Evolutionary conservation across 2,329 filamentous ascomycete genomes (phyloP).

Genomic region (Biscogniauxia mediterranea): DNA sequence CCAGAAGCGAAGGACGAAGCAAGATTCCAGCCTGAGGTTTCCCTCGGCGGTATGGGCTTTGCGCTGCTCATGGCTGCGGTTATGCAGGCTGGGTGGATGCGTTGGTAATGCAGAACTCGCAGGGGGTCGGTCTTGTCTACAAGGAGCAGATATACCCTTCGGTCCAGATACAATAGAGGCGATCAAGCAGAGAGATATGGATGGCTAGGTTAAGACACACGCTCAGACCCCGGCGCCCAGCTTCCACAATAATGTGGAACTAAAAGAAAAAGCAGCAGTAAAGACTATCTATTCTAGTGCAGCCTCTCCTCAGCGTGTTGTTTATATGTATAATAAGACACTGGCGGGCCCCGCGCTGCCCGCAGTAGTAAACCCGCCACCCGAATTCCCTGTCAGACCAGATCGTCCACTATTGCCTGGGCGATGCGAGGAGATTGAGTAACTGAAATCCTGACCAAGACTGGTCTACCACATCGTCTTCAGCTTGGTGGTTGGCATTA

Average conservation of each 20-base stretch:
- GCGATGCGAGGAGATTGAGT: neutral
- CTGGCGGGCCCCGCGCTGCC: neutral
- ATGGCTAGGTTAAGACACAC: neutral
- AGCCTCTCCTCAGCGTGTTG: no score
- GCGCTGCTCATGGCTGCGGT: conserved; percentile 21
- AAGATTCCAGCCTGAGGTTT: conserved; percentile 26
- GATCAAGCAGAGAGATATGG: neutral
- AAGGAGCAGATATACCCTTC: neutral
- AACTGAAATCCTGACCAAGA: neutral
- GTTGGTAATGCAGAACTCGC: neutral
- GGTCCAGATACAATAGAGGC: neutral
- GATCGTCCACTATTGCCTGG: neutral
- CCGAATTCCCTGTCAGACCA: neutral
- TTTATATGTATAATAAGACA: neutral
- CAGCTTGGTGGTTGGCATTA: neutral
- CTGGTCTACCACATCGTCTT: neutral
- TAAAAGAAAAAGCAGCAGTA: neutral
- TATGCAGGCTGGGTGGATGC: neutral
- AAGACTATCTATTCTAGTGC: neutral
- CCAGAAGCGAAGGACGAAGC: conserved; percentile 54
- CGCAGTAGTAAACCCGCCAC: neutral
- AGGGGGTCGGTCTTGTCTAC: neutral
- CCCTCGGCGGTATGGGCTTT: conserved; percentile 24
- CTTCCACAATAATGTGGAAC: neutral
- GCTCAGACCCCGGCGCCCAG: neutral